Percentiles rank a stretch among this genome's conserved stretches.
phyloP scores from a whole-genome alignment of 495 filamentous ascomycete species.

The Annulohypoxylon maeteangense region DNA sequence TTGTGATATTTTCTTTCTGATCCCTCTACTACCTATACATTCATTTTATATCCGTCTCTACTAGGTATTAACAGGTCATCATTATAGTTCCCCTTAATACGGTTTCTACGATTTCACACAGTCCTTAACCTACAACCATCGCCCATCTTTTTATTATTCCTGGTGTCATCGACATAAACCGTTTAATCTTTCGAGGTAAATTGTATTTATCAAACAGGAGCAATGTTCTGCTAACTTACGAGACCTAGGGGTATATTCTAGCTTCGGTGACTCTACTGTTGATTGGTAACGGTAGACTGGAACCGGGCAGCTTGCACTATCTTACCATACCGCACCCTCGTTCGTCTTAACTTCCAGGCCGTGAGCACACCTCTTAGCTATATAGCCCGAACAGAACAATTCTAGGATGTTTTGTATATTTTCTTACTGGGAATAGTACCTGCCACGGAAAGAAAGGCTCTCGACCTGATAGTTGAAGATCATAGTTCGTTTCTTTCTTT shows the following conservation, averaged over 20 bases:
- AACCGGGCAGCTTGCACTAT: neutral
- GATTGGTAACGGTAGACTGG: neutral
- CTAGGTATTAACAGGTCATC: neutral
- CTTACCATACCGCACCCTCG: neutral
- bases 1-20: neutral
- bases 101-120: neutral
- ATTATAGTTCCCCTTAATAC: neutral
- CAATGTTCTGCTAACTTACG: too few relatives aligned
- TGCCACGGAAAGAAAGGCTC: too few relatives aligned
- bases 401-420: neutral
- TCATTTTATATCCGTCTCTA: too few relatives aligned
- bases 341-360: neutral
- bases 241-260: too few relatives aligned
- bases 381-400: too few relatives aligned
- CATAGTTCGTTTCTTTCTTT: too few relatives aligned
- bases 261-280: too few relatives aligned
- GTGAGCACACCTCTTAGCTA: too few relatives aligned
- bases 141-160: too few relatives aligned
- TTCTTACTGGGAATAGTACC: neutral
- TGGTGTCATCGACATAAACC: too few relatives aligned
- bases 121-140: neutral
- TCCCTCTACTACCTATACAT: neutral
- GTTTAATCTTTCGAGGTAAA: neutral
- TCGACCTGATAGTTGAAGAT: too few relatives aligned
- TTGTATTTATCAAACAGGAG: neutral